Base-by-base conservation (phyloP, 768 basidiomycete genomes). In the Boletus sp. region DNA sequence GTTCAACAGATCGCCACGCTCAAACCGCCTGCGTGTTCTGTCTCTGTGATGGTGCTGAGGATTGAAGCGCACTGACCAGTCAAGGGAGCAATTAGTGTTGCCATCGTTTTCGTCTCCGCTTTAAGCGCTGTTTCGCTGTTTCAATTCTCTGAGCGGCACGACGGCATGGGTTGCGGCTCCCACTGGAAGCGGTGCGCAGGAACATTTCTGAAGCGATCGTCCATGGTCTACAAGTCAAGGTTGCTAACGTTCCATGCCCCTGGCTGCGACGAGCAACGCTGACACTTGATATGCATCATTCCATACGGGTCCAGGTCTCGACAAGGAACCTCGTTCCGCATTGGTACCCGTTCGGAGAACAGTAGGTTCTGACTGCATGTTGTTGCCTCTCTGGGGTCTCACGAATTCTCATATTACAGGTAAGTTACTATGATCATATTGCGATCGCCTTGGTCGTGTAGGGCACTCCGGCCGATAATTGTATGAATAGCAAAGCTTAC, bases 11-110 rank as follows among this genome's bases (percentile, higher is more conserved):
- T 62, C 67, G 70, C 67, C 59, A 64, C 65, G 68, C 70, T 65
- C 71, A 72, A 72, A 72, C 72, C 67, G 71, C 62, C 70, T 73
- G 71, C 67, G 71, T 70, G 72, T 70, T 69, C 70, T 72, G 70
- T 68, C 71, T 73, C 68, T 69, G 71, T 71, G 71, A 71, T 68
- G 71, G 70, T 73, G 71, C 72, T 71, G 72, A 71, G 65, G 69
- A 68, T 72, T 68, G 63, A 64, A 50, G 67, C 71, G 66, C 69
- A 64, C 65, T 70, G 63, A 72, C 72, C 72, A 72, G 62, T 47
- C 58, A 44, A 62, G 49, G 54, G 56, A 47, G 56, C 52, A 67
- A 61, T 60, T 65, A 62, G 55, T 54, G 60, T 71, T 52, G 60
- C 61, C 63, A 57, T 61, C 48, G 1, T 50, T 63, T 69, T 59